Conservation (phyloP, 1,284 basidiomycete species). For the Melampsora occidentalis region DNA sequence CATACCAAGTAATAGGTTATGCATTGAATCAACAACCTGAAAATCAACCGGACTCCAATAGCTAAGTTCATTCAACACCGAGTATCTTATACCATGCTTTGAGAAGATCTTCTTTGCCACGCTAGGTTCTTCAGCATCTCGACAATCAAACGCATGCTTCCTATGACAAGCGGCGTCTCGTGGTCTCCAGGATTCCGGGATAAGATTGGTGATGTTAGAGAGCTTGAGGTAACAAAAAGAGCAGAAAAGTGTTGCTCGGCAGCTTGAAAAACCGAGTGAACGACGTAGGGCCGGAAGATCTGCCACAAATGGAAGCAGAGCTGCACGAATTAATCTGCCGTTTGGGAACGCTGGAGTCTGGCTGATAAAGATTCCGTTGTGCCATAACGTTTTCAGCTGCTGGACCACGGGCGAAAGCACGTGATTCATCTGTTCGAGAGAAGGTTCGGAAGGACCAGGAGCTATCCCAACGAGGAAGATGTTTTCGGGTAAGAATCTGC, state of each 20-base stretch:
- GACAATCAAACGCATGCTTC: no score
- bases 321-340: not conserved
- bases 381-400: conserved; percentile 51
- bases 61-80: not conserved
- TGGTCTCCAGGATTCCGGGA: not conserved
- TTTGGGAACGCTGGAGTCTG: not conserved
- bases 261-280: conserved; percentile 29
- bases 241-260: conserved; percentile 33
- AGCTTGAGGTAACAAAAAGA: conserved; percentile 33
- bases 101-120: no score
- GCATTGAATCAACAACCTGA: conserved; percentile 39
- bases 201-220: not conserved
- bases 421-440: conserved; percentile 51
- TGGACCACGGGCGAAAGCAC: conserved; percentile 51
- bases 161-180: not conserved
- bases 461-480: conserved; percentile 51
- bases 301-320: conserved; percentile 37
- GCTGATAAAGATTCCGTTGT: conserved; percentile 48
- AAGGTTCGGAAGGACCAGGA: conserved; percentile 56
- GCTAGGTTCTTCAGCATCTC: no score
- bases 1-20: conserved; percentile 18
- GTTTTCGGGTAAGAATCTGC: conserved; percentile 46
- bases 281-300: conserved; percentile 43
- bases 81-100: conserved; percentile 25
- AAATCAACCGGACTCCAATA: conserved; percentile 11